Conservation (phyloP, 2,329 filamentous ascomycete genomes). For the Parascedosporium putredinis region DNA sequence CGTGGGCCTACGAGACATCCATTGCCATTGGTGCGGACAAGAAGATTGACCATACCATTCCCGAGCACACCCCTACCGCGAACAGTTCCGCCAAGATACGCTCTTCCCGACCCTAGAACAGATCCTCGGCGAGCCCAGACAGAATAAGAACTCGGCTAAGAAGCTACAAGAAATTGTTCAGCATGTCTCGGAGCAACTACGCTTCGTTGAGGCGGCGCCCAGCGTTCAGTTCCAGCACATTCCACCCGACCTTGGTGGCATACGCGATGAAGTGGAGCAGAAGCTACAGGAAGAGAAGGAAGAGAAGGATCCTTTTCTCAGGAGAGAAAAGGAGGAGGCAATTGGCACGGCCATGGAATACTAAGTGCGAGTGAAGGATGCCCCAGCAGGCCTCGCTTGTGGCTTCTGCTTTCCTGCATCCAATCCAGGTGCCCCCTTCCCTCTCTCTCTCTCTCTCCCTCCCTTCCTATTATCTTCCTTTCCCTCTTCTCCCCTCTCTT, state of each 20-base stretch:
- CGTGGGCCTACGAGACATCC: slow-evolving; percentile 94
- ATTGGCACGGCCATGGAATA: slow-evolving; percentile 47
- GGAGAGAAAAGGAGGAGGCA: slow-evolving; percentile 45
- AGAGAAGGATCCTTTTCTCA: slow-evolving; percentile 43
- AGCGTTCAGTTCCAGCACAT: slow-evolving; percentile 78
- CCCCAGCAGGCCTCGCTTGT: neutral
- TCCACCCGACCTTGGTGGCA: slow-evolving; percentile 61
- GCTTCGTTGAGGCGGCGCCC: slow-evolving; percentile 74
- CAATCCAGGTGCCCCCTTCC: neutral
- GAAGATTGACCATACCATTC: slow-evolving; percentile 62
- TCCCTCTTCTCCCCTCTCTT: too few relatives aligned
- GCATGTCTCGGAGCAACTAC: slow-evolving; percentile 73
- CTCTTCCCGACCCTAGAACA: slow-evolving; percentile 80
- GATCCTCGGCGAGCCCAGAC: slow-evolving; percentile 53
- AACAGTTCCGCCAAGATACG: slow-evolving; percentile 79
- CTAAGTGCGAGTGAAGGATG: slow-evolving; percentile 13
- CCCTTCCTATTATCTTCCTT: too few relatives aligned
- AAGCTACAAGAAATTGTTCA: slow-evolving; percentile 66
- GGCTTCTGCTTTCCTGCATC: neutral
- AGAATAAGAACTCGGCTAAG: slow-evolving; percentile 71
- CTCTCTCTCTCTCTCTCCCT: neutral
- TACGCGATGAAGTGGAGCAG: slow-evolving; percentile 60
- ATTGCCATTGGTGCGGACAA: slow-evolving; percentile 71
- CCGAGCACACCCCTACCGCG: slow-evolving; percentile 74
- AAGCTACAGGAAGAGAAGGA: slow-evolving; percentile 54